Evolutionary conservation across 2,329 filamentous ascomycete genomes (phyloP), one percentile per base, ranked within the genome.

Genomic region (Phialocephala sp.): DNA sequence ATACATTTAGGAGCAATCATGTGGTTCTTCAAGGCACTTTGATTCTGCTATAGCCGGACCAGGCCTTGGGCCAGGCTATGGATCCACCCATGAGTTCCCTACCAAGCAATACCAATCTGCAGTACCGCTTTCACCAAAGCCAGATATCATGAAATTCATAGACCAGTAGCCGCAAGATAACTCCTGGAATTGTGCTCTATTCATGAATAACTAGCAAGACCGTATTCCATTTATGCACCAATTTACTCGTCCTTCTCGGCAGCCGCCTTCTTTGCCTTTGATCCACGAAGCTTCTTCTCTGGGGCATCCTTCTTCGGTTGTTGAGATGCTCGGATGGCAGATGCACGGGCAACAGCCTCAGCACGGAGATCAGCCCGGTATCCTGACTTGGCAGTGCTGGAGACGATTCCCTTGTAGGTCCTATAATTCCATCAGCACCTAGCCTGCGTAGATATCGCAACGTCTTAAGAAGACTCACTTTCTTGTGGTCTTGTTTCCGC

Each of bases 401-500:
- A 91, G 83, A 93, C 93, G 79, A 98, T 88, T 76, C 87, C 86
- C 85, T 91, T 92, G 89, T 94, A 98, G 83, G 91, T 90, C 87
- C 93, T 95, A 72, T 24, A 61, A 35, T 36, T 32, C 3, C 35
- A 65, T 72, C 56, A 71, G 66, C 36, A 62, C 43, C 12, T 27
- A 20, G 35, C 32, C 14, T 39, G 18, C 22, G 9, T 22, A 27
- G 20, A 47, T 14, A 11, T 12, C 36, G 2, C 11, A 45, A 20
- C 22, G 11, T 56, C 20, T 20, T 32, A 14, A 15, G 27, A n/a
- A 54, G n/a, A 63, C 90, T 86, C 82, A 93, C 91, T 94, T 95
- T 84, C 92, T 90, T 79, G 85, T 88, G 74, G 89, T 86, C 82
- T 91, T 91, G 81, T 86, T 87, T 78, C 87, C 84, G 78, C 86